These are phyloP conservation scores for Xylaria castorea DNA, from an alignment of 495 filamentous ascomycete genomes.

Conservation along the genomic window DNA sequence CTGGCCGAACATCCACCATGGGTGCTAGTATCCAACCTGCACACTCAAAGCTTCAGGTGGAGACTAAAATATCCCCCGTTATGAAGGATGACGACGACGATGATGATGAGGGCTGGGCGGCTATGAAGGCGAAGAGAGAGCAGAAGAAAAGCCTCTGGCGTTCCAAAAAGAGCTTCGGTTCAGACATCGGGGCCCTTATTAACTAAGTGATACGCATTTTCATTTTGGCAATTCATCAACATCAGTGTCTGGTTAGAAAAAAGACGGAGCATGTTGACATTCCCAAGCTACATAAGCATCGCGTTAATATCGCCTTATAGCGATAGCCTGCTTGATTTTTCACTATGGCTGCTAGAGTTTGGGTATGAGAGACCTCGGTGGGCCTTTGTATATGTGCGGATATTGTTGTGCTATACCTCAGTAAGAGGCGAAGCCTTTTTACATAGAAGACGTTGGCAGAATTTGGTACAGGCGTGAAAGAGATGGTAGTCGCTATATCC, in stretches of 20 bases:
- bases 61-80: slow-evolving; percentile 37
- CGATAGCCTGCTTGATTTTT: slow-evolving; percentile 20
- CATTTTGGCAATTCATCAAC: slow-evolving; percentile 23
- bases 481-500: slow-evolving; percentile 5
- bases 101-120: slow-evolving; percentile 82
- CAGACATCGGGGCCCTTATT: slow-evolving; percentile 51
- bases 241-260: slow-evolving; percentile 37
- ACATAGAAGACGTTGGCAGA: slow-evolving; percentile 17
- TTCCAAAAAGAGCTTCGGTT: slow-evolving; percentile 62
- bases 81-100: slow-evolving; percentile 66
- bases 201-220: slow-evolving; percentile 41
- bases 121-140: slow-evolving; percentile 84
- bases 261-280: slow-evolving; percentile 20
- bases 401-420: slow-evolving; percentile 13
- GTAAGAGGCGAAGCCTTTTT: slow-evolving; percentile 10
- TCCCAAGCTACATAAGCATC: slow-evolving; percentile 6
- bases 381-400: slow-evolving; percentile 39
- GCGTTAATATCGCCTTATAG: slow-evolving; percentile 21
- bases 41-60: slow-evolving; percentile 38
- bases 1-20: slow-evolving; percentile 57
- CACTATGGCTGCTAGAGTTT: neutral
- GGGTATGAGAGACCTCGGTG: slow-evolving; percentile 22
- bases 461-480: slow-evolving; percentile 14
- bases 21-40: slow-evolving; percentile 52
- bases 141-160: slow-evolving; percentile 80